A percentile compares a stretch with the other conserved stretches of the same genome.
Conservation (phyloP, 139 green algal species). For the Chlorella sp. region DNA sequence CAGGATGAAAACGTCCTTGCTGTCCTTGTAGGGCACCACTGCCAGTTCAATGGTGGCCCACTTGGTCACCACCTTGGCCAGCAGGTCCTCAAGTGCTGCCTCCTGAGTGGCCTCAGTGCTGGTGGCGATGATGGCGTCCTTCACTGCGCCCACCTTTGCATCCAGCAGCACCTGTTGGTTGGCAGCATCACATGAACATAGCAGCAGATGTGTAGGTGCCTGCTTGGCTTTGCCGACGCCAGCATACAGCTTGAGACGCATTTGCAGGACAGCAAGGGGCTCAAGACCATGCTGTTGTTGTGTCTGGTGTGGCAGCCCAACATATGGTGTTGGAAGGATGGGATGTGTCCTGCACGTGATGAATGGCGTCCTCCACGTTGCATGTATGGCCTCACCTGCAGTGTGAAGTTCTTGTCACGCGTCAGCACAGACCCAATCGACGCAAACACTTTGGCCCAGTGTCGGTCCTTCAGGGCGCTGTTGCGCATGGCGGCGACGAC, state of each 20-base stretch:
- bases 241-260: no score
- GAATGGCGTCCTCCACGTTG: no score
- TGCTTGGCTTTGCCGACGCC: no score
- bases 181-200: conserved; percentile 23
- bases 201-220: no score
- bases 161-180: no score
- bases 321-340: no score
- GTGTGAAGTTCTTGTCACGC: conserved; percentile 48
- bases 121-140: conserved; percentile 24
- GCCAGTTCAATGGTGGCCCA: conserved; percentile 72
- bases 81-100: conserved; percentile 65
- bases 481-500: conserved; percentile 25
- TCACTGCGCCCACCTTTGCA: conserved; percentile 54
- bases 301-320: no score
- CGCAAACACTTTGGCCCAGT: conserved; percentile 71
- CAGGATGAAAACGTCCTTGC: conserved; percentile 81
- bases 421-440: conserved; percentile 35
- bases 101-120: conserved; percentile 34
- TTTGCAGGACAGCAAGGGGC: no score
- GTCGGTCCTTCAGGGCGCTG: conserved; percentile 40
- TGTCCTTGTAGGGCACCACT: conserved; percentile 76
- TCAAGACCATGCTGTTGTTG: no score
- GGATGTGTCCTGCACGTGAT: no score
- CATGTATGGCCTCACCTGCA: no score
- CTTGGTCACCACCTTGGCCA: conserved; percentile 51